These are phyloP conservation scores for Tuber indicum DNA, from an alignment of 495 filamentous ascomycete species.

Conservation along the genomic window DNA sequence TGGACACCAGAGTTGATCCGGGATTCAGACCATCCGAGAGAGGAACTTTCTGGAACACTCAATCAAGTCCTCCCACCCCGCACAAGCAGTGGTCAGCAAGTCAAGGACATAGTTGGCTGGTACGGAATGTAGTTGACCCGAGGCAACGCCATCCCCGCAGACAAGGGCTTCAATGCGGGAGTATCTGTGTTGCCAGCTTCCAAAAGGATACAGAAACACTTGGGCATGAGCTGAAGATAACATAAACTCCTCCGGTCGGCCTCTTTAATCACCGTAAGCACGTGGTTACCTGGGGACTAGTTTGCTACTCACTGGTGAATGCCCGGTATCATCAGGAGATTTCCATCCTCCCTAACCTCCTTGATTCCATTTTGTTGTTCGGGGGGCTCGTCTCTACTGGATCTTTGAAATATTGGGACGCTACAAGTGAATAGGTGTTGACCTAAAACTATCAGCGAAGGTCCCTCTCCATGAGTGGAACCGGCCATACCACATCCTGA, in stretches of 20 bases:
- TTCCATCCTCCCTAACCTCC: not conserved
- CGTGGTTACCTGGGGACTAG: not conserved
- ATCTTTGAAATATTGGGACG: not conserved
- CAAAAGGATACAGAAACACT: not conserved
- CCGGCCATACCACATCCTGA: not conserved
- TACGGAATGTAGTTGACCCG: not conserved
- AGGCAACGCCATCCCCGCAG: not conserved
- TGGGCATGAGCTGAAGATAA: not conserved
- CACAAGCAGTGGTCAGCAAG: not conserved
- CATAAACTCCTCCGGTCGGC: not conserved
- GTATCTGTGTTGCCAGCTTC: not conserved
- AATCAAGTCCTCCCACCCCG: conserved; percentile 2
- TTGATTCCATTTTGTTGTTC: not conserved
- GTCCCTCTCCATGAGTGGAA: not conserved
- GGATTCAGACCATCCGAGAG: not conserved
- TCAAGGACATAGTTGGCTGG: not conserved
- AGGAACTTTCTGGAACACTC: conserved; percentile 5
- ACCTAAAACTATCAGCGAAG: not conserved
- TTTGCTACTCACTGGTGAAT: not conserved
- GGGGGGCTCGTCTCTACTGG: not conserved
- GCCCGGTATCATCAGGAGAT: not conserved
- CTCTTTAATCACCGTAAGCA: not conserved
- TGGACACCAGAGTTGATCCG: not conserved
- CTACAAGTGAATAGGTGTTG: not conserved
- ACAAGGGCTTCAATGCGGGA: not conserved